Evolutionary conservation across 1,139 yeast species (phyloP), one percentile per base, ranked within the genome.

Genomic region (Yamadazyma siamensis): DNA sequence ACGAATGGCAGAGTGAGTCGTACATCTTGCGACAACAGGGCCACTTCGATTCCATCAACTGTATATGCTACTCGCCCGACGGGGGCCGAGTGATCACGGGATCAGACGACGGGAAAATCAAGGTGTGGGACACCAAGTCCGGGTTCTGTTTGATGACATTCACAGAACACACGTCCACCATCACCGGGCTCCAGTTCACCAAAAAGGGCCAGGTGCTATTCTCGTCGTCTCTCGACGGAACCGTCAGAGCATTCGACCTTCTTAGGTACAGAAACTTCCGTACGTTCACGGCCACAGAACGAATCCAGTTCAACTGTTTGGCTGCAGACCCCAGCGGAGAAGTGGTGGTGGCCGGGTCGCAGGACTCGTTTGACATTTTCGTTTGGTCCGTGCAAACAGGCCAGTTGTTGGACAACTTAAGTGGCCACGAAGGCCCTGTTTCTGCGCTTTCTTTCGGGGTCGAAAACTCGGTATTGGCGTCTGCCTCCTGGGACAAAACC

Each of bases 251-350:
- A 0, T 91, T 95, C 95, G 99, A 91, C 65, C 67, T 91, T 43
- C 73, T 89, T 25, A 71, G 99, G 49, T 91, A 84, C 56, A 77
- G 99, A 56, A 91, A 94, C 50, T 91, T 91, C 64, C 73, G 97
- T 47, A 87, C 95, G 0, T 89, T 89, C 54, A 88, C 97, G 0
- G 94, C 96, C 0, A 77, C 95, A 2, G 81, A 81, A 42, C 71
- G 98, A 49, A 70, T 89, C 20, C 96, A 88, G 52, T 91, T 89
- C 60, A 81, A 80, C 27, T 78, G 89, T 35, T 64, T 91, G 41
- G 98, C 97, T 0, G 95, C 88, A 25, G 99, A 91, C 54, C 96
- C 97, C 18, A 84, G 95, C 54, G 98, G 97, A 16, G 98, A 94
- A 57, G 80, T 94, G 32, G 91, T 94, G 6, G 89, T 94, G 50